A percentile compares a stretch with the other conserved stretches of the same genome.
phyloP scores from a whole-genome alignment of 495 filamentous ascomycete genomes.

The Penicillium turbatum region DNA sequence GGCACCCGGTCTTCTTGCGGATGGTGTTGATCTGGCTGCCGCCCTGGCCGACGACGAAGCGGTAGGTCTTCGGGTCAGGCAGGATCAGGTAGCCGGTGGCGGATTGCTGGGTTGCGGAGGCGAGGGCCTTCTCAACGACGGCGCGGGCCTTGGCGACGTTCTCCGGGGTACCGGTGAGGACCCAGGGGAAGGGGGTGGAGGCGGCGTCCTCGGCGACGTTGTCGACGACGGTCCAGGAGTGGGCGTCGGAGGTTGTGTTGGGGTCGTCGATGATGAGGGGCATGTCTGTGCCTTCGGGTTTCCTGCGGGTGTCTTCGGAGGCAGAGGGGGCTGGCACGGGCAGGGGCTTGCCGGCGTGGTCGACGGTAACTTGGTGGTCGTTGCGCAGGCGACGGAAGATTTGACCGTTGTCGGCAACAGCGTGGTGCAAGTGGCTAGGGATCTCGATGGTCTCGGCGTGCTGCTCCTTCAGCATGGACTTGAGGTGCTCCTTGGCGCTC shows the following conservation, averaged over 20 bases:
- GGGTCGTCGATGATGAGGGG: slow-evolving; percentile 88
- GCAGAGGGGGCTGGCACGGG: slow-evolving; percentile 69
- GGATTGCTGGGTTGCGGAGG: slow-evolving; percentile 65
- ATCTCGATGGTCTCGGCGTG: slow-evolving; percentile 82
- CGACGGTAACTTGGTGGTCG: slow-evolving; percentile 80
- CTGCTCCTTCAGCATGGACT: slow-evolving; percentile 73
- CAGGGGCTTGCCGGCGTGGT: slow-evolving; percentile 73
- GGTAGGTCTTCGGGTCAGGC: slow-evolving; percentile 83
- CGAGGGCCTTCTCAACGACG: slow-evolving; percentile 64
- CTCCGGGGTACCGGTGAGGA: slow-evolving; percentile 72
- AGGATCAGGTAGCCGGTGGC: slow-evolving; percentile 82
- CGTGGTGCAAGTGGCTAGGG: slow-evolving; percentile 75
- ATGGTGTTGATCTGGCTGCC: slow-evolving; percentile 90
- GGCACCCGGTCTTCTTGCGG: slow-evolving; percentile 84
- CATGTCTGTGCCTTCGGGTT: slow-evolving; percentile 54
- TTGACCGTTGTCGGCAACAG: slow-evolving; percentile 80
- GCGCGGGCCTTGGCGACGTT: slow-evolving; percentile 72
- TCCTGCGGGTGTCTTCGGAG: slow-evolving; percentile 32
- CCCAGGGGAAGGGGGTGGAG: slow-evolving; percentile 75
- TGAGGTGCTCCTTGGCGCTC: slow-evolving; percentile 79
- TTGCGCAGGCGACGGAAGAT: slow-evolving; percentile 84
- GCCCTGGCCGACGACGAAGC: slow-evolving; percentile 82
- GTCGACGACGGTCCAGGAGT: slow-evolving; percentile 79
- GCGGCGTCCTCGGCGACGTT: slow-evolving; percentile 32
- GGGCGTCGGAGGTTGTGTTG: slow-evolving; percentile 51